These are phyloP conservation scores for Trapa bicornis DNA, from an alignment of 345 rosid genomes.

Conservation along the genomic window DNA sequence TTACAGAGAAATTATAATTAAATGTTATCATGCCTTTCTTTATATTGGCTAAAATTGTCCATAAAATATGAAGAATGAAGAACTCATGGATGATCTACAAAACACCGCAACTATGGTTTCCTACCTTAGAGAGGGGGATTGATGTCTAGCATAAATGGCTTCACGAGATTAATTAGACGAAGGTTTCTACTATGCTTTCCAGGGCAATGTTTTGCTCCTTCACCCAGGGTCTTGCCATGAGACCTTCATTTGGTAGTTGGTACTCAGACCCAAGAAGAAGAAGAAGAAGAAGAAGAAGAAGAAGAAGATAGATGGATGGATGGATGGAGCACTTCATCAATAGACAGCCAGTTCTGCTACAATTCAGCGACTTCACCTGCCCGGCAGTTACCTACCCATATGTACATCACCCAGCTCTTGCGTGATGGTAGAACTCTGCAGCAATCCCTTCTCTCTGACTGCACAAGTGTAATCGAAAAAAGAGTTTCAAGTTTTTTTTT, in stretches of 20 bases:
- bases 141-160: too few species aligned
- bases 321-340: constrained; percentile 9
- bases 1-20: too few species aligned
- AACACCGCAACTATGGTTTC: not conserved
- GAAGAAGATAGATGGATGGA: not conserved
- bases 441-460: constrained; percentile 78
- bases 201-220: too few species aligned
- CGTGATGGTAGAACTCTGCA: constrained; percentile 60
- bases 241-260: not conserved
- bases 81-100: not conserved
- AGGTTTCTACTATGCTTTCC: too few species aligned
- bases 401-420: constrained; percentile 36
- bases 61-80: not conserved
- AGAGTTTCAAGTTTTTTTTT: not conserved
- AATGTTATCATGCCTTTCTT: not conserved
- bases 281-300: not conserved
- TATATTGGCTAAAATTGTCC: not conserved
- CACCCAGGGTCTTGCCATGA: not conserved
- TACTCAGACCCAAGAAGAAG: not conserved
- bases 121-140: not conserved
- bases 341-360: not conserved
- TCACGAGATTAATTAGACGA: too few species aligned
- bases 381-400: constrained; percentile 59
- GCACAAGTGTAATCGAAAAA: constrained; percentile 12
- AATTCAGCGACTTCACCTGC: constrained; percentile 55